Evolutionary conservation across 2,329 filamentous ascomycete genomes (phyloP), one percentile per base, ranked within the genome.

Genomic region (Metarhizium anisopliae): DNA sequence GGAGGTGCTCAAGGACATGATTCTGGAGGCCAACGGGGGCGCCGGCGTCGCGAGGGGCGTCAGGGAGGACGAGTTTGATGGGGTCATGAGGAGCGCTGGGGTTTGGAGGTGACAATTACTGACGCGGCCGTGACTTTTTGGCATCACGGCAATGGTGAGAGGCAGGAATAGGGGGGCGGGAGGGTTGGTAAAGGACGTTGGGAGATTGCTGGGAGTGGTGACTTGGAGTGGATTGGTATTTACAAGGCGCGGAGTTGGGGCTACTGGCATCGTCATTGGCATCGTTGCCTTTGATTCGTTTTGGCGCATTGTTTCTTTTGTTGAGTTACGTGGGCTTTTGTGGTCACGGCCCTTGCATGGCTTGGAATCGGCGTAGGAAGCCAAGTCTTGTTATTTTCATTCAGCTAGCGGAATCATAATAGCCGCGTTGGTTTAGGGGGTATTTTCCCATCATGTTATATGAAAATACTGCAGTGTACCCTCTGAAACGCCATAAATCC

Each of bases 1-100:
- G 64, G 86, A 90, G 51, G 72, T 95, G 66, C 74, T 99, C 66
- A 84, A 83, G 73, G 91, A 96, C 74, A 99, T 99, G 94, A 87
- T 99, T 56, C 75, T 91, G 51, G 93, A 97, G 77, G 94, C 93
- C 51, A 96, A 95, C 70, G 89, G 89, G 2, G 90, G 89, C 1
- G 83, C 80, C 4, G 86, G 87, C 16, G 80, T 88, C 11, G 82
- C 77, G 42, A 80, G 77, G 56, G 90, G 88, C 7, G 93, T 95
- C 10, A 82, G 77, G 45, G 76, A 85, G 66, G 85, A 88, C 53
- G 90, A 96, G 66, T 96, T 96, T 72, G 87, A 91, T 71, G 82
- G 82, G 55, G 89, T 96, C 5, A 93, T 96, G 90, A 82, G 78
- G 61, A 78, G 88, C 63, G 92, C 91, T 6, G 91, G 91, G 1